phyloP scores from a whole-genome alignment of 148 eudicot genomes.

The Limonium bicolor region DNA sequence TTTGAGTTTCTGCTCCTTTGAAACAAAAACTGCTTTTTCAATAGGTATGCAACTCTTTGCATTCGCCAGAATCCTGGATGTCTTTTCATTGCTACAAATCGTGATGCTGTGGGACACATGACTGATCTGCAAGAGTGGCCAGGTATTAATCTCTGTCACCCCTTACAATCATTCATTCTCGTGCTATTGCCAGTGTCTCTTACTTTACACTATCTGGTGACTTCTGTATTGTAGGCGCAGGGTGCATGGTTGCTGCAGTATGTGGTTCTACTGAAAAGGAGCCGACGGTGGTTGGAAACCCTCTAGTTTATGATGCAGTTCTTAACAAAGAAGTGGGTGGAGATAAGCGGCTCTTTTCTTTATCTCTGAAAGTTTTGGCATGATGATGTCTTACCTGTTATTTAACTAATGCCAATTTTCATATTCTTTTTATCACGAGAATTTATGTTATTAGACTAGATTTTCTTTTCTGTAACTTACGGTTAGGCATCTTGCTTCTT shows the following conservation, averaged over 20 bases:
- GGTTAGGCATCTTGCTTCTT: too few species aligned
- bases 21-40: conserved; percentile 1
- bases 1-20: too few species aligned
- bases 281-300: conserved; percentile 88
- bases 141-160: too few species aligned
- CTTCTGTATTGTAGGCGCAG: conserved; percentile 49
- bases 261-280: conserved; percentile 72
- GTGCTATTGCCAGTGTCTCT: background rate
- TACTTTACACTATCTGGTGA: background rate
- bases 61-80: conserved; percentile 95
- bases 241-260: conserved; percentile 93
- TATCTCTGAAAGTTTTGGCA: too few species aligned
- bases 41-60: conserved; percentile 88
- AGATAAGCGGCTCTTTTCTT: too few species aligned
- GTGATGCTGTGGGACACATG: conserved; percentile 82
- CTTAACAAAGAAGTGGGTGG: conserved; percentile 50
- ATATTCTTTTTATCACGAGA: background rate
- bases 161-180: too few species aligned
- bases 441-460: background rate
- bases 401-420: too few species aligned
- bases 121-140: conserved; percentile 94
- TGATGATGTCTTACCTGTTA: too few species aligned
- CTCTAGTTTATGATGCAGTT: conserved; percentile 79
- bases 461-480: too few species aligned
- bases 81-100: conserved; percentile 81